Evolutionary conservation across 495 filamentous ascomycete species (phyloP), one percentile per base, ranked within the genome.

Genomic region (Aspergillus baeticus): DNA sequence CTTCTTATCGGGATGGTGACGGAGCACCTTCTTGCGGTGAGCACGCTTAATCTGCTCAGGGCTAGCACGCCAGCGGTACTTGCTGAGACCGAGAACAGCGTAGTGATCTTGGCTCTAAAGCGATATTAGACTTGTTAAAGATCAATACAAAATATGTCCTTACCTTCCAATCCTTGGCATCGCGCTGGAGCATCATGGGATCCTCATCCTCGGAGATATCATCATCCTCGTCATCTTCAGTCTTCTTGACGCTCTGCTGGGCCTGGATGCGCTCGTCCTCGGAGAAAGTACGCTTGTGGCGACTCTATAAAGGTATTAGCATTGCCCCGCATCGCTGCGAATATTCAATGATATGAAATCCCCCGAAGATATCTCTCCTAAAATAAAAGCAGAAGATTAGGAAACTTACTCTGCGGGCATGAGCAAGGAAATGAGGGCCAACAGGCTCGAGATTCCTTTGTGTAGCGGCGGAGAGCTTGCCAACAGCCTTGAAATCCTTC

Each of bases 81-180:
- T 93, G 62, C 86, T 87, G 51, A 98, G 78, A 62, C 94, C 94
- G 47, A 98, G 88, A 31, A 98, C 91, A 61, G 93, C 90, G 77
- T 98, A 98, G 79, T 98, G 94, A 71, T 98, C 94, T 87, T 98
- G 94, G 61, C 75, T 78, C 92, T 95, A 55, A 36, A 66, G 22
- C 54, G 35, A 33, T 34, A 47, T 69, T 53, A 72, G 74, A n/a
- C 18, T 45, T 14, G 22, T 6, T 15, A 34, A 15, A 5, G 34
- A 7, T 10, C 0, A 47, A 43, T 20, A 6, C 6, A 21, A 10
- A 34, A 34, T 7, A 61, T n/a, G n/a, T n/a, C n/a, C 77, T 55
- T 74, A 92, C 92, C 89, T 98, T 98, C 94, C 94, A 98, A 81
- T 98, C 94, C 80, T 98, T 98, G 57, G 94, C 91, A 62, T 98